Evolutionary conservation across 2,329 filamentous ascomycete species (phyloP).

Genomic region (Polytolypa hystricis): DNA sequence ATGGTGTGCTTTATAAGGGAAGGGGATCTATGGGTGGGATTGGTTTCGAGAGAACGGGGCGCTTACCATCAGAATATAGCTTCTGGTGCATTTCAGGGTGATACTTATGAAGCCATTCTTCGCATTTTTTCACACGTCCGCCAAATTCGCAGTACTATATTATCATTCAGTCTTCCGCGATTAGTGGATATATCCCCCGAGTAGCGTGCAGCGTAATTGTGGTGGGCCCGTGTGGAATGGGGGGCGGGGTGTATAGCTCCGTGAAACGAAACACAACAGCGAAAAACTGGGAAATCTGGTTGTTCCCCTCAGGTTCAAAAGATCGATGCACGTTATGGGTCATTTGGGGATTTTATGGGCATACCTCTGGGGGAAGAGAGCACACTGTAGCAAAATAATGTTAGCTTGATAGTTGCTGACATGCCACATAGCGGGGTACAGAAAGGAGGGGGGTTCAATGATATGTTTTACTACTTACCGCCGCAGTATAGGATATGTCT

Average conservation of each 20-base stretch:
- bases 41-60: not conserved
- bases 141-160: conserved; percentile 96
- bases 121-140: conserved; percentile 90
- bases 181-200: conserved; percentile 2
- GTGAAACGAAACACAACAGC: too few species aligned
- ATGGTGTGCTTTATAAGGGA: conserved; percentile 2
- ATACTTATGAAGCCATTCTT: conserved; percentile 79
- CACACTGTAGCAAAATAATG: conserved; percentile 41
- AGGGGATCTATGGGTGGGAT: not conserved
- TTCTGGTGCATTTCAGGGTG: conserved; percentile 62
- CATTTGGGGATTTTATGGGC: conserved; percentile 15
- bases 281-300: not conserved
- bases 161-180: conserved; percentile 5
- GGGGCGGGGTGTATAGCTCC: too few species aligned
- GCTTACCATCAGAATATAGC: conserved; percentile 74
- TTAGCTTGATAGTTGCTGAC: too few species aligned
- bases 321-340: not conserved
- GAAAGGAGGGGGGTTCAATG: too few species aligned
- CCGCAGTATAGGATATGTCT: conserved; percentile 51
- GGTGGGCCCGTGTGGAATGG: not conserved
- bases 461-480: conserved; percentile 31
- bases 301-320: not conserved
- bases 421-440: too few species aligned
- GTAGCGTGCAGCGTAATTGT: too few species aligned
- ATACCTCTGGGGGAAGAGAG: conserved; percentile 56